Conservation (phyloP, 345 rosid species). For the Citrus australasica region DNA sequence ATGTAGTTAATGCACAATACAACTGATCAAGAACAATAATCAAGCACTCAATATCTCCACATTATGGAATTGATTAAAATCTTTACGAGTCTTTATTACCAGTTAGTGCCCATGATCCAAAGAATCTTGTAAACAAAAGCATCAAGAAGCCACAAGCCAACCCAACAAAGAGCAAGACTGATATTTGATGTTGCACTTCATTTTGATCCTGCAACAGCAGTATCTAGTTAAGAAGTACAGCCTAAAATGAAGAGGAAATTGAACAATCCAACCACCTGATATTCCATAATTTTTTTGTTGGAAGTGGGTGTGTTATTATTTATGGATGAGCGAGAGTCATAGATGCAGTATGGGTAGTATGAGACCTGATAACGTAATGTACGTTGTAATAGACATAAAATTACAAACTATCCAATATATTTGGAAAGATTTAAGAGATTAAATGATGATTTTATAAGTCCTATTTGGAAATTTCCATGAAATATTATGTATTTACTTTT, state of each 20-base stretch:
- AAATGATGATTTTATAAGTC: not conserved
- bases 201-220: slow-evolving; percentile 52
- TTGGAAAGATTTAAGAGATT: not conserved
- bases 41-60: slow-evolving; percentile 7
- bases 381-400: not conserved
- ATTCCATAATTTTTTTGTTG: not conserved
- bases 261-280: not conserved
- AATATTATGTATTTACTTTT: not conserved
- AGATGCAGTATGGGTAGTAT: not conserved
- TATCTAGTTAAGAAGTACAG: slow-evolving; percentile 1
- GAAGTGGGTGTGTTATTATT: too few species aligned
- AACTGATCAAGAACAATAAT: not conserved
- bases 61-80: slow-evolving; percentile 11
- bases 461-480: not conserved
- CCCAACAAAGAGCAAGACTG: slow-evolving; percentile 67
- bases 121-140: slow-evolving; percentile 70
- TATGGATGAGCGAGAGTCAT: not conserved
- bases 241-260: not conserved
- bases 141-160: slow-evolving; percentile 71
- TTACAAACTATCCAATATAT: not conserved
- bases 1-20: not conserved
- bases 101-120: slow-evolving; percentile 67
- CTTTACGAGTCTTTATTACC: slow-evolving; percentile 40
- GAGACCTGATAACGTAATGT: not conserved
- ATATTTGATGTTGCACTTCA: slow-evolving; percentile 81